phyloP scores from a whole-genome alignment of 805 yeast species.

The Lipomyces sp. region DNA sequence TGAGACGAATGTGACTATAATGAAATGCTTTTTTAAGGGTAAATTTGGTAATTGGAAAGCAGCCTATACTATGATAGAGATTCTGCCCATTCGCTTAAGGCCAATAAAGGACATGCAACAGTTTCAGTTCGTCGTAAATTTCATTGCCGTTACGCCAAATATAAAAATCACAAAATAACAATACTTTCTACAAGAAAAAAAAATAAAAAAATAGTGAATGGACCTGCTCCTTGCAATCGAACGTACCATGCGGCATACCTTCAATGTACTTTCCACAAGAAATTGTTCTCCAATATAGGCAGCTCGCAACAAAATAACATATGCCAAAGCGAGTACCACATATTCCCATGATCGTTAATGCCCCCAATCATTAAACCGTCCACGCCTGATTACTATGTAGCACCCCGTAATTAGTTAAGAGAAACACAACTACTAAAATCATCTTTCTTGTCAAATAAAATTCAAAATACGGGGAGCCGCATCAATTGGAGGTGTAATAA shows the following conservation, averaged over 20 bases:
- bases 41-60: background rate
- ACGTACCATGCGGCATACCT: background rate
- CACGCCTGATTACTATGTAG: background rate
- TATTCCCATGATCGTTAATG: background rate
- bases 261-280: background rate
- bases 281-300: background rate
- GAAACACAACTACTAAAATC: background rate
- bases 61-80: background rate
- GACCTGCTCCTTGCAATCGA: background rate
- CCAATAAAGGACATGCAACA: background rate
- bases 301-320: background rate
- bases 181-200: background rate
- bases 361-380: background rate
- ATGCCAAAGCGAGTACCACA: background rate
- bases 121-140: background rate
- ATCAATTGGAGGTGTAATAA: background rate
- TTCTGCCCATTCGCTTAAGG: background rate
- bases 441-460: background rate
- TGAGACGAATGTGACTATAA: background rate
- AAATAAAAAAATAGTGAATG: background rate
- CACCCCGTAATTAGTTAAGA: background rate
- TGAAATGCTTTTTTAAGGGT: background rate
- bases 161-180: conserved; percentile 1
- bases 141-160: conserved; percentile 11
- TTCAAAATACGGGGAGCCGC: background rate